phyloP scores from a whole-genome alignment of 768 basidiomycete genomes.

The Coprinellus aureogranulatus region DNA sequence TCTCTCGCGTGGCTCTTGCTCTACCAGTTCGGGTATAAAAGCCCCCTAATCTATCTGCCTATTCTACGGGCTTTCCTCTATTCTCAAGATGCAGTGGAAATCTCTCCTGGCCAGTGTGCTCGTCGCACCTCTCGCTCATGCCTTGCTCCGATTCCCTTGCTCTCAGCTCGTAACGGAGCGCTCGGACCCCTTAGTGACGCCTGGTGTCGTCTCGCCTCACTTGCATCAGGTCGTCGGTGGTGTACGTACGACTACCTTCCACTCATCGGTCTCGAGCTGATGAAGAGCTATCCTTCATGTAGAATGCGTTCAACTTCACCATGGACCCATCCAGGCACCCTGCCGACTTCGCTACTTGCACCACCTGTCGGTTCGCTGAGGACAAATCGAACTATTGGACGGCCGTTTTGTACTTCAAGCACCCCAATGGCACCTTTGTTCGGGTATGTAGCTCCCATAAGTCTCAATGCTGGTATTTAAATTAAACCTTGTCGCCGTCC shows the following conservation, averaged over 20 bases:
- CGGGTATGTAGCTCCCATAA: background rate
- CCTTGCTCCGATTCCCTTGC: background rate
- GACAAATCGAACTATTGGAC: slow-evolving; percentile 12
- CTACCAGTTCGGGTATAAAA: too few species aligned
- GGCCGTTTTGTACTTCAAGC: slow-evolving; percentile 9
- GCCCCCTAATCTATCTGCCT: too few species aligned
- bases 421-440: slow-evolving; percentile 3
- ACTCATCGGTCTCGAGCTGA: background rate
- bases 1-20: too few species aligned
- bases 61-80: too few species aligned
- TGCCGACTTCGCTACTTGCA: slow-evolving; percentile 1
- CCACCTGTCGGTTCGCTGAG: slow-evolving; percentile 7
- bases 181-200: background rate
- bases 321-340: slow-evolving; percentile 1
- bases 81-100: background rate
- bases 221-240: slow-evolving; percentile 1
- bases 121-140: background rate
- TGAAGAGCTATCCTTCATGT: background rate
- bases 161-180: background rate
- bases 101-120: background rate
- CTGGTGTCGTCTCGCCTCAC: background rate
- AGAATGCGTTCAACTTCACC: background rate
- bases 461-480: too few species aligned
- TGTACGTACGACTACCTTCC: background rate
- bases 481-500: too few species aligned